These are phyloP conservation scores for Spathaspora sp. DNA, from an alignment of 1,139 yeast genomes.

Conservation along the genomic window DNA sequence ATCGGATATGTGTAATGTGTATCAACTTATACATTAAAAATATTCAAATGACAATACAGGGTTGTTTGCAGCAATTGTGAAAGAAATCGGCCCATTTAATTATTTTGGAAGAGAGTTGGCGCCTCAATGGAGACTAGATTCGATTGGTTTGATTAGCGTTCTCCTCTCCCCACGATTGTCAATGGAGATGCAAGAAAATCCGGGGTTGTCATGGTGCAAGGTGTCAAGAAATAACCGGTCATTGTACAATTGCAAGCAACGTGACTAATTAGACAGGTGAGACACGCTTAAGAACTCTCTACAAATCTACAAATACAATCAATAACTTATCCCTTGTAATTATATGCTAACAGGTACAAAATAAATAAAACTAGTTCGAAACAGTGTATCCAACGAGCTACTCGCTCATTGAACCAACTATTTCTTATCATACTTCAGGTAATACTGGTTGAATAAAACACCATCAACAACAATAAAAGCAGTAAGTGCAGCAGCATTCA, in stretches of 20 bases:
- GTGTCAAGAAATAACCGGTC: too few relatives aligned
- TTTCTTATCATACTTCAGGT: constrained; percentile 23
- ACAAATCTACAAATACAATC: not conserved
- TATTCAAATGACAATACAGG: not conserved
- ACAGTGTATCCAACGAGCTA: not conserved
- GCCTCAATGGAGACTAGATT: too few relatives aligned
- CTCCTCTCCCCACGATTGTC: too few relatives aligned
- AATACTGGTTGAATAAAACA: constrained; percentile 51
- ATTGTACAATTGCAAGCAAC: too few relatives aligned
- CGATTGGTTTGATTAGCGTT: too few relatives aligned
- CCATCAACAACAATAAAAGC: constrained; percentile 58
- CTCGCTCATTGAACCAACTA: not conserved
- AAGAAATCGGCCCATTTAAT: not conserved
- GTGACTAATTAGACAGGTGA: too few relatives aligned
- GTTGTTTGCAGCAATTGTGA: not conserved
- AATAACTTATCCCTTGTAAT: not conserved
- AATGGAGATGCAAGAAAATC: too few relatives aligned
- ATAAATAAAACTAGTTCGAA: not conserved
- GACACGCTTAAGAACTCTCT: not conserved
- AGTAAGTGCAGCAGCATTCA: constrained; percentile 54
- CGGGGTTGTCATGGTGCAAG: too few relatives aligned
- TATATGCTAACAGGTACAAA: not conserved
- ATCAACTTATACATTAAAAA: not conserved
- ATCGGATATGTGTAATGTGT: not conserved
- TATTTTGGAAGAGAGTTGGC: not conserved